Evolutionary conservation across 495 filamentous ascomycete genomes (phyloP), one percentile per base, ranked within the genome.

Genomic region (Aspergillus sclerotioniger): DNA sequence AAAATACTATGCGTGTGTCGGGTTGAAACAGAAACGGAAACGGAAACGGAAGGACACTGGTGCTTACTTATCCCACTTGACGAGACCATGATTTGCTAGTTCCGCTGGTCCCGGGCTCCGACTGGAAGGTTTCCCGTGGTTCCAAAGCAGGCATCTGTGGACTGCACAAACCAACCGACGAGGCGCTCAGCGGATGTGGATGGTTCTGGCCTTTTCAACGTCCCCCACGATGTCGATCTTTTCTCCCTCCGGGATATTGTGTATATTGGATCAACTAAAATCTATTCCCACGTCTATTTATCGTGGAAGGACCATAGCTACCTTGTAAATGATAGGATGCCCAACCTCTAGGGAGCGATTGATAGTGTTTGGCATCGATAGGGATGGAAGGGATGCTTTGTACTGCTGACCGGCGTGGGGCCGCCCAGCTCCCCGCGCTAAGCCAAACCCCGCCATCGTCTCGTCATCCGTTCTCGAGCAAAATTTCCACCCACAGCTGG

Each of bases 1-100:
- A 54, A 44, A 50, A 50, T 44, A 35, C 9, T 39, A 50, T 54
- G 51, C 28, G 21, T 29, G 51, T 39, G 57, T 43, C 39, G 31
- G 13, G 31, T 19, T 12, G 31, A 1, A n/a, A 50, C 37, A 19
- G 21, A 48, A 53, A n/a, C n/a, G n/a, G n/a, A n/a, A n/a, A n/a
- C n/a, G n/a, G n/a, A n/a, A 57, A 51, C 46, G 46, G 25, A 29
- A 51, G n/a, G 25, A 48, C 28, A 48, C 33, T 49, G 45, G 19
- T 35, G 19, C 17, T 32, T 49, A 10, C 53, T 17, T 13, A 48
- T 20, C 32, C 25, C 50, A 20, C 37, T 59, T 43, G 46, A 62
- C 43, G 41, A 54, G 56, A 57, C 50, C 32, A 58, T 53, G 39
- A 61, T 51, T 51, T 20, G 45, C 47, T 56, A 32, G 44, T 49